A percentile compares a stretch with the other conserved stretches of the same genome.
phyloP scores from a whole-genome alignment of 768 basidiomycete genomes.

The Tylopilus rubrobrunneus region DNA sequence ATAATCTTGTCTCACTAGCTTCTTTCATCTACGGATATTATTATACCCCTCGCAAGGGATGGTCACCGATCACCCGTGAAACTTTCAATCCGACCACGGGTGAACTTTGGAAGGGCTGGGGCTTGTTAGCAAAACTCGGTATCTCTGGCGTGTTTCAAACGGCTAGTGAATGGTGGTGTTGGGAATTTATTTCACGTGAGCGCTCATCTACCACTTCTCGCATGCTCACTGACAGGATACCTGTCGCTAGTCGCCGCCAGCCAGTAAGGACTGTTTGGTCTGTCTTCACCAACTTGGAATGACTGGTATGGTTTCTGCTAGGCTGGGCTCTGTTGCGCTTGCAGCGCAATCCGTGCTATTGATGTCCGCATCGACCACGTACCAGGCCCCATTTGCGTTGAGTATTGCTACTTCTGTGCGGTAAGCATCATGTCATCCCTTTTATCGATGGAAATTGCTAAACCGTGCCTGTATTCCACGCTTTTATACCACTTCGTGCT shows the following conservation, averaged over 20 bases:
- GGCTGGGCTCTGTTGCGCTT: conserved; percentile 74
- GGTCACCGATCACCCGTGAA: conserved; percentile 45
- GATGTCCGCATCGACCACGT: conserved; percentile 70
- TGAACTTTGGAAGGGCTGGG: conserved; percentile 63
- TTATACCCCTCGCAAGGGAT: conserved; percentile 67
- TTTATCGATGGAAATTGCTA: background rate
- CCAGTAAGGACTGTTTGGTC: conserved; percentile 31
- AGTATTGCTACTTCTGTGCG: conserved; percentile 83
- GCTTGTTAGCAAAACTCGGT: conserved; percentile 69
- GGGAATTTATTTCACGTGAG: conserved; percentile 73
- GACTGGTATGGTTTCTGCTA: conserved; percentile 28
- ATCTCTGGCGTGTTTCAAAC: conserved; percentile 79
- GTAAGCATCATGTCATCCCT: conserved; percentile 35
- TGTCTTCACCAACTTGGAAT: background rate
- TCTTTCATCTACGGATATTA: conserved; percentile 63
- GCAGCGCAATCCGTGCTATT: conserved; percentile 88
- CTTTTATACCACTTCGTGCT: background rate
- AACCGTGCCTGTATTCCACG: background rate
- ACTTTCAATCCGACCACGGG: conserved; percentile 47
- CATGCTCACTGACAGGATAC: background rate
- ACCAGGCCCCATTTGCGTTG: conserved; percentile 80
- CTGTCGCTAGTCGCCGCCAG: conserved; percentile 46
- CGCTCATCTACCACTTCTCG: background rate
- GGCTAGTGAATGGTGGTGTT: conserved; percentile 95
- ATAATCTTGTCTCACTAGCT: conserved; percentile 72